These are phyloP conservation scores for Helicocarpus griseus DNA, from an alignment of 2,329 filamentous ascomycete species.

Conservation along the genomic window DNA sequence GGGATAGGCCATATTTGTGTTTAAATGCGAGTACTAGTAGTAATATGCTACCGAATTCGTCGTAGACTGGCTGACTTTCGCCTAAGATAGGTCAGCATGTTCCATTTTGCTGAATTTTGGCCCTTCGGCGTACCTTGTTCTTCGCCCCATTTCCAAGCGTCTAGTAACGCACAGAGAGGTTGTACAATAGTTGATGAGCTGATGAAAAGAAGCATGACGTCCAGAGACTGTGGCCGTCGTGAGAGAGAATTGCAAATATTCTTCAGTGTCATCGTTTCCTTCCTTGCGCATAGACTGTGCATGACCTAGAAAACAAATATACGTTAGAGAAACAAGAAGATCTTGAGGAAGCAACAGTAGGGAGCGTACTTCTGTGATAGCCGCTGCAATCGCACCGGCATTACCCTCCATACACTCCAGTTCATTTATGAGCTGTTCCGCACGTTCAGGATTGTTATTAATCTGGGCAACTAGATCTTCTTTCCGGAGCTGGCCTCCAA, in stretches of 20 bases:
- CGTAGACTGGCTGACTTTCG: constrained; percentile 56
- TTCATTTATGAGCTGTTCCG: constrained; percentile 67
- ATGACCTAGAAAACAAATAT: constrained; percentile 33
- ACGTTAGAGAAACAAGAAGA: constrained; percentile 1
- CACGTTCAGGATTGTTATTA: constrained; percentile 61
- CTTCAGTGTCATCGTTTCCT: constrained; percentile 55
- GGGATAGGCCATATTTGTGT: constrained; percentile 46
- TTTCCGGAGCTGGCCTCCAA: constrained; percentile 64
- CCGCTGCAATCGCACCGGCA: constrained; percentile 72
- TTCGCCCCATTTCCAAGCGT: constrained; percentile 56
- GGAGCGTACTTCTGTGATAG: constrained; percentile 56
- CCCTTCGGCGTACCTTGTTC: constrained; percentile 43
- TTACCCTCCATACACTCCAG: constrained; percentile 88
- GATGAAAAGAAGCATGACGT: constrained; percentile 52
- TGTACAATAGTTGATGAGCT: constrained; percentile 46
- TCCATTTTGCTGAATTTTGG: neutral
- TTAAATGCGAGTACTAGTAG: constrained; percentile 49
- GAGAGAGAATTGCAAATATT: constrained; percentile 50
- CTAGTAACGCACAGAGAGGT: constrained; percentile 48
- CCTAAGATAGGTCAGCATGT: constrained; percentile 23
- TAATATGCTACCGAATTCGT: constrained; percentile 55
- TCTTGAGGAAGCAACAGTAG: constrained; percentile 5
- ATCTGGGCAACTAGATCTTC: constrained; percentile 72
- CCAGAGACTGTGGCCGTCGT: constrained; percentile 45
- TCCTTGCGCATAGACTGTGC: constrained; percentile 47